Conservation (phyloP, 2,329 filamentous ascomycete genomes). For the Alternaria burnsii region DNA sequence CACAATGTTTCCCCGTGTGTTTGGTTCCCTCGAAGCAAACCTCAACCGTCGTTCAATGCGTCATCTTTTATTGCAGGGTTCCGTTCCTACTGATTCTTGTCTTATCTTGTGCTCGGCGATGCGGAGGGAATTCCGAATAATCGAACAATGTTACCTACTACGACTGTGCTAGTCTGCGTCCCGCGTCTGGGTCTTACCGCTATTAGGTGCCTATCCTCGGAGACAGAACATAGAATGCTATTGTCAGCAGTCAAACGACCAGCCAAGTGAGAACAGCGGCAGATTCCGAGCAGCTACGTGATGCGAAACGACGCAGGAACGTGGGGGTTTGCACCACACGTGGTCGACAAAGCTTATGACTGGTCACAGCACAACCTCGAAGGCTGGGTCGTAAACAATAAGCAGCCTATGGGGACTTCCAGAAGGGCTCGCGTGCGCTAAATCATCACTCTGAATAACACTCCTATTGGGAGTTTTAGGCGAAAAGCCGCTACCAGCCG, state of each 20-base stretch:
- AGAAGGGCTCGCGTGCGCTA: background rate
- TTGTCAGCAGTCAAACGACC: conserved; percentile 5
- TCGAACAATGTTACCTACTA: conserved; percentile 13
- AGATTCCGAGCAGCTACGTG: background rate
- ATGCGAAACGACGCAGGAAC: conserved; percentile 1
- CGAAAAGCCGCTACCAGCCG: conserved; percentile 1
- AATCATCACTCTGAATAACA: background rate
- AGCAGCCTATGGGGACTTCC: conserved; percentile 8
- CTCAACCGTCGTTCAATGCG: conserved; percentile 1
- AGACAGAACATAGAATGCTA: conserved; percentile 4
- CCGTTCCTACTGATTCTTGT: conserved; percentile 1
- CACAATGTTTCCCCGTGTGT: background rate
- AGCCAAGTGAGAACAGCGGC: background rate
- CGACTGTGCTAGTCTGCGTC: conserved; percentile 9
- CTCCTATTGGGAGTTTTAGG: conserved; percentile 1
- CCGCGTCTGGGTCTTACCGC: background rate
- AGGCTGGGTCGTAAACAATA: conserved; percentile 3
- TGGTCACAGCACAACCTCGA: background rate
- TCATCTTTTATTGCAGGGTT: background rate
- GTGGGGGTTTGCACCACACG: conserved; percentile 13
- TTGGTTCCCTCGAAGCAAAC: background rate
- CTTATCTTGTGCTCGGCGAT: conserved; percentile 18
- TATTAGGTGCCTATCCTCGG: conserved; percentile 8
- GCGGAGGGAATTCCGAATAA: conserved; percentile 21
- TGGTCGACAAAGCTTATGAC: conserved; percentile 1